These are phyloP conservation scores for Olyra latifolia DNA, from an alignment of 176 grass and related monocot species.

Conservation along the genomic window DNA sequence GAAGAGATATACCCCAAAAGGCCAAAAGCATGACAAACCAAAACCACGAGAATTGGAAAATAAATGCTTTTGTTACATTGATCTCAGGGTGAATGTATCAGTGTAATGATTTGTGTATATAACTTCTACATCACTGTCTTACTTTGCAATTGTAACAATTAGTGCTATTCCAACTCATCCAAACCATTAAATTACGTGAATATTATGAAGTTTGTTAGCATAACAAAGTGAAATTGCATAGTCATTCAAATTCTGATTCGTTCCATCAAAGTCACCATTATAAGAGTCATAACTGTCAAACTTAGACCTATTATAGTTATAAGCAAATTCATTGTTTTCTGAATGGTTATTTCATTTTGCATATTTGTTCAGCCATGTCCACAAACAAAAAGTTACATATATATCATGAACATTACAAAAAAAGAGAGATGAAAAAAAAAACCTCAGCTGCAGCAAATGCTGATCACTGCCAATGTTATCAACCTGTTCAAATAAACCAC, in stretches of 20 bases:
- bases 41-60: conserved; percentile 1
- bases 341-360: conserved; percentile 5
- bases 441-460: conserved; percentile 93
- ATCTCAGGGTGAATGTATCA: not conserved
- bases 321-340: conserved; percentile 4
- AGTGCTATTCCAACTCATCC: not conserved
- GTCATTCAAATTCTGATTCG: conserved; percentile 10
- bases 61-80: not conserved
- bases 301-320: not conserved
- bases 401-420: conserved; percentile 24
- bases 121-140: not conserved
- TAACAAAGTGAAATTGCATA: not conserved
- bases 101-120: not conserved
- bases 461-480: conserved; percentile 74
- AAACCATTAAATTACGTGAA: not conserved
- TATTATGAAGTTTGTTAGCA: not conserved
- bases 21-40: not conserved
- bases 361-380: not conserved
- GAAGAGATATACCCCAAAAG: not conserved
- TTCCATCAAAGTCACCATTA: not conserved
- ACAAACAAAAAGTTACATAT: not conserved
- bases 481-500: conserved; percentile 43
- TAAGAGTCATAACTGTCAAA: not conserved
- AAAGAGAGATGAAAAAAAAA: conserved; percentile 7
- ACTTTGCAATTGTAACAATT: not conserved